A percentile compares a stretch with the other conserved stretches of the same genome.
Conservation (phyloP, 2,329 filamentous ascomycete genomes). For the Monascus ruber region DNA sequence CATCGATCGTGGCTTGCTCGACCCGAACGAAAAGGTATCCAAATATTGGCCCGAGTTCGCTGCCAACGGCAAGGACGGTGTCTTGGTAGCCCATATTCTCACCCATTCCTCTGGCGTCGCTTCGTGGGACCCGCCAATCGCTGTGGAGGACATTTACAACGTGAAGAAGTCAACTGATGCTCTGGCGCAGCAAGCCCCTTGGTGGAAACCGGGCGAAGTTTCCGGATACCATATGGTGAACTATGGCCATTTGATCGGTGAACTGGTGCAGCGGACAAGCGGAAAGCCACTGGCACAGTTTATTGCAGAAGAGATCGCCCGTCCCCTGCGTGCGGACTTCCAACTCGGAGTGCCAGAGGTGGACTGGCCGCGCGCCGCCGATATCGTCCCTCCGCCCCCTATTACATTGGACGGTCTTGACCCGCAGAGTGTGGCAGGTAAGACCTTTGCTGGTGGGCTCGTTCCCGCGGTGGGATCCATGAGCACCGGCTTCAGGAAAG, state of each 20-base stretch:
- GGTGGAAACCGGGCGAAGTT: constrained; percentile 35
- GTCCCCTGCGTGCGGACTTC: constrained; percentile 37
- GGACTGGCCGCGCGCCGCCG: constrained; percentile 31
- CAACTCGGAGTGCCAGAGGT: constrained; percentile 33
- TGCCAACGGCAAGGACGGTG: constrained; percentile 17
- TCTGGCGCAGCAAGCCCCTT: constrained; percentile 32
- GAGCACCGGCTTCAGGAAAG: constrained; percentile 24
- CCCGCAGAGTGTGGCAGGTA: constrained; percentile 17
- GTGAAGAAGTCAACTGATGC: constrained; percentile 14
- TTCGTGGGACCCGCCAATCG: constrained; percentile 23
- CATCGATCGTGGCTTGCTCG: constrained; percentile 15
- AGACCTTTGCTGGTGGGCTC: constrained; percentile 18
- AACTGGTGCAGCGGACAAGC: constrained; percentile 31
- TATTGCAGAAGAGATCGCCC: constrained; percentile 31
- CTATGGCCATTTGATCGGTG: constrained; percentile 34
- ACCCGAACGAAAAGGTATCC: constrained; percentile 14
- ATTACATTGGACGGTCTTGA: constrained; percentile 9
- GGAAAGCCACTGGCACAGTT: constrained; percentile 36
- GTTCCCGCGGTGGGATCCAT: constrained; percentile 10
- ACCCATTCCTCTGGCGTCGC: constrained; percentile 29
- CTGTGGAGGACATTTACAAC: constrained; percentile 24
- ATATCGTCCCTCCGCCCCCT: constrained; percentile 20
- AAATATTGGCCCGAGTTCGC: constrained; percentile 25
- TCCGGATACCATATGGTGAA: constrained; percentile 33
- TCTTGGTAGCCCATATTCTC: constrained; percentile 27